These are phyloP conservation scores for Metschnikowia cubensis DNA, from an alignment of 805 yeast species.

Conservation along the genomic window DNA sequence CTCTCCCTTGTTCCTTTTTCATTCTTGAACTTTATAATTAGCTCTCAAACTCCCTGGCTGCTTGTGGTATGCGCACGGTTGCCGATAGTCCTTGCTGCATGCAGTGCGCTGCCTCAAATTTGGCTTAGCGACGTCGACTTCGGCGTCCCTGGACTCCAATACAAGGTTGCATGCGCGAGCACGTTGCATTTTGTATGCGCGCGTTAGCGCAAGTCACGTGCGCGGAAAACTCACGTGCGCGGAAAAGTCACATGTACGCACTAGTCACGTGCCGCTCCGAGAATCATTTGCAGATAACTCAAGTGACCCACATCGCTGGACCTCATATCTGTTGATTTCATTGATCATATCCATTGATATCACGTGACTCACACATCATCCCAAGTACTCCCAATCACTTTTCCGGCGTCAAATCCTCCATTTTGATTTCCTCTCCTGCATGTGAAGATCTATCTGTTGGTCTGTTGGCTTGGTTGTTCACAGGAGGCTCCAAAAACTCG, in stretches of 20 bases:
- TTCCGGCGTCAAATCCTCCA: slow-evolving; percentile 9
- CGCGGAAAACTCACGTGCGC: too few relatives aligned
- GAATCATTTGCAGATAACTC: too few relatives aligned
- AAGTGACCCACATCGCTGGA: too few relatives aligned
- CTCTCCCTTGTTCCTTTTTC: too few relatives aligned
- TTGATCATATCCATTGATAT: too few relatives aligned
- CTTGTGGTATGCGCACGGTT: too few relatives aligned
- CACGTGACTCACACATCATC: neutral
- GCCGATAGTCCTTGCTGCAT: neutral
- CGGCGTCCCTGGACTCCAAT: neutral
- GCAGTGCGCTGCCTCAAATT: neutral
- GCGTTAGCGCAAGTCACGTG: neutral
- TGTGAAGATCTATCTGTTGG: too few relatives aligned
- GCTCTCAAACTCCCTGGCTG: too few relatives aligned
- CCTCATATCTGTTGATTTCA: too few relatives aligned
- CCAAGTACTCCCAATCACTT: neutral
- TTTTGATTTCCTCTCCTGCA: slow-evolving; percentile 15
- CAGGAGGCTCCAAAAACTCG: slow-evolving; percentile 43
- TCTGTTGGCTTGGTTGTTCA: slow-evolving; percentile 6
- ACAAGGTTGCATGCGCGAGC: slow-evolving; percentile 1
- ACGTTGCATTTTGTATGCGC: neutral
- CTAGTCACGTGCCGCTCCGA: neutral
- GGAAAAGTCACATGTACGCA: neutral
- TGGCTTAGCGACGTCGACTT: neutral
- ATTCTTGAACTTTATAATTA: too few relatives aligned